Base-by-base conservation (phyloP, 108 stramenopile species). In the Cylindrotheca fusiformis region DNA sequence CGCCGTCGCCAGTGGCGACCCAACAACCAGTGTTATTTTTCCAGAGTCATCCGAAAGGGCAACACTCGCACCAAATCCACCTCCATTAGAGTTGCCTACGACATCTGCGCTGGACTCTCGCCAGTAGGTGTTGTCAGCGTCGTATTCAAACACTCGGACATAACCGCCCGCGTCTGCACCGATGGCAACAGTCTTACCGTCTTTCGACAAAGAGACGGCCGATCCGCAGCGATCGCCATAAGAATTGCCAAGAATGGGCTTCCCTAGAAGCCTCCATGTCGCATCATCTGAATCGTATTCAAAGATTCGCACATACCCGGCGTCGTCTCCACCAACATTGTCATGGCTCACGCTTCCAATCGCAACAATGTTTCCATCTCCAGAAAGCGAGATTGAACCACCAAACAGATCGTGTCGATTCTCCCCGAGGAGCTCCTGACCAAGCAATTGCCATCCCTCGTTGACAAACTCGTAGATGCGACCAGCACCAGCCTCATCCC, bases 151-250 rank as follows among this genome's bases (percentile, higher is more conserved):
- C 4, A 68, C 32, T 47, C 29, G 32, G 29, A 74, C 65, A 6
- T 50, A 32, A 18, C 73, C 78, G 6, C 67, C 52, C 14, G 44
- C 65, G 4, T 58, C 30, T 27, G n/a, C 32, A 20, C 21, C 28
- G 18, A 63, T 68, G 8, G 69, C 73, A 46, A 79, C 25, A 0
- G 69, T 49, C 0, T 4, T 30, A 8, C 71, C 72, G 22, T 63
- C 71, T n/a, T 52, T 44, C n/a, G 55, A 58, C 10, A 79, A 27
- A n/a, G 79, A 28, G 4, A 80, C 55, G 5, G 75, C 52, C 61
- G 74, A 68, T 26, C 75, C 76, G 51, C 65, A 77, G 3, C 25
- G 32, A 56, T 70, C 63, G 22, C 53, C n/a, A 25, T 25, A 19
- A 17, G 47, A 21, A 0, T 58, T 26, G 45, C 76, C 70, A 6